Evolutionary conservation across 2,329 filamentous ascomycete genomes (phyloP).

Genomic region (Penicillium brasilianum): DNA sequence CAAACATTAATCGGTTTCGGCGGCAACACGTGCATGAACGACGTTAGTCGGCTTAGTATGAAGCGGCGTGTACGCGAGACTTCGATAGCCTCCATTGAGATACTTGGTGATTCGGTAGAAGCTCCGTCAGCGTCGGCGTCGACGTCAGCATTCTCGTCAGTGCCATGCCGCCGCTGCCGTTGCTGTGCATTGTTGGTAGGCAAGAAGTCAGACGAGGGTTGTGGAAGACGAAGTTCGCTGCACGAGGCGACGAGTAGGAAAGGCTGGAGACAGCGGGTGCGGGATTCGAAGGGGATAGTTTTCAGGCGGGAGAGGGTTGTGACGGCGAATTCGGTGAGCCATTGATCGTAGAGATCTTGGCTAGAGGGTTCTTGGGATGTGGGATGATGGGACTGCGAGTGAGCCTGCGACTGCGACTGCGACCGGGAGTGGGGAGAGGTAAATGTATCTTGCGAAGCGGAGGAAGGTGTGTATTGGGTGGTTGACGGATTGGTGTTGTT

Average conservation of each 20-base stretch:
- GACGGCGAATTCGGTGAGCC: slow-evolving; percentile 58
- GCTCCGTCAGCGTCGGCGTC: slow-evolving; percentile 23
- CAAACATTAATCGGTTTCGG: slow-evolving; percentile 58
- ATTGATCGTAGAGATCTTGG: slow-evolving; percentile 38
- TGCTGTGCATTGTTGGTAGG: background rate
- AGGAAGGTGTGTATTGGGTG: slow-evolving; percentile 1
- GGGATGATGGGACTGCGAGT: slow-evolving; percentile 7
- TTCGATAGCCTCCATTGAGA: slow-evolving; percentile 50
- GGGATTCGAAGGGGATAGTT: slow-evolving; percentile 57
- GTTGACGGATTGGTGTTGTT: slow-evolving; percentile 3
- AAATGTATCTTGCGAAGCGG: background rate
- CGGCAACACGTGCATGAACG: slow-evolving; percentile 53
- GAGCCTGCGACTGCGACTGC: too few species aligned
- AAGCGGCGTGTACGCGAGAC: slow-evolving; percentile 56
- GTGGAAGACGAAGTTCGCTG: slow-evolving; percentile 57
- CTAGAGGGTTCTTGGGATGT: slow-evolving; percentile 14
- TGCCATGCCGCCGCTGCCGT: background rate
- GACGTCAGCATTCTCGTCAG: slow-evolving; percentile 11
- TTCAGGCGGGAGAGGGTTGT: slow-evolving; percentile 57
- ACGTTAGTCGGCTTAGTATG: slow-evolving; percentile 56
- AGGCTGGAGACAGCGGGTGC: slow-evolving; percentile 60
- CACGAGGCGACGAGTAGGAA: slow-evolving; percentile 58
- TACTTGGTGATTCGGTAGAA: slow-evolving; percentile 24
- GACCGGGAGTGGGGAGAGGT: slow-evolving; percentile 17
- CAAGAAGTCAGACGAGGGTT: slow-evolving; percentile 1